Base-by-base conservation (phyloP, 768 basidiomycete species). In the Suillus hirtellus region DNA sequence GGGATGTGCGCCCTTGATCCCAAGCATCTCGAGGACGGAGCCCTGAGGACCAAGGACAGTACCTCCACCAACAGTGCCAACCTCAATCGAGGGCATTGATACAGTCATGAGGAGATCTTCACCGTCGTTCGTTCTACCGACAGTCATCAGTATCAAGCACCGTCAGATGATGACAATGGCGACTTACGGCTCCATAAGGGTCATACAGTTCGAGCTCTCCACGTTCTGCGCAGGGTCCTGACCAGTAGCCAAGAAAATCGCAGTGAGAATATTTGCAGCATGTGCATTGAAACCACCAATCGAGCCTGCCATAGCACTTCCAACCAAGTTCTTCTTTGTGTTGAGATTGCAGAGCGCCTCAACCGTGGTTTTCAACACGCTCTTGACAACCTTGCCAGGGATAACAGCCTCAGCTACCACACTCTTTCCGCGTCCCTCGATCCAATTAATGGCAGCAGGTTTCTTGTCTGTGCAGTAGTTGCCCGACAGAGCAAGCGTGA, bases 391-490 rank as follows among this genome's bases (percentile, higher is more conserved):
- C 67, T 87, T 86, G 0, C 96, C 96, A 0, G 96, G 92, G 38
- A 99, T 79, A 55, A 99, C 84, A 2, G 96, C 95, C 79, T 99
- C 96, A 0, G 95, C 96, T 56, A 99, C 96, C 21, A 99, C 91
- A 60, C 92, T 92, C 89, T 99, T 99, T 31, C 97, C 97, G 47
- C 97, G 83, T 2, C 97, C 97, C 78, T 99, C 96, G 66, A 99
- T 99, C 97, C 97, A 99, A 79, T 99, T 99, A 78, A 99, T 97
- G 52, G 97, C 97, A 11, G 97, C 93, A 0, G 97, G 93, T 80
- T 99, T 99, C 89, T 99, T 99, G 80, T 99, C 97, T 67, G 95
- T 99, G 80, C 97, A 99, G 75, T 99, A 99, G 76, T 99, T 99
- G 52, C 96, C 97, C 6, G 90, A 93, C 17, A 99, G 84, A 10